phyloP scores from a whole-genome alignment of 192 early-diverging fungal species.

The Gryganskiella cystojenkinii region DNA sequence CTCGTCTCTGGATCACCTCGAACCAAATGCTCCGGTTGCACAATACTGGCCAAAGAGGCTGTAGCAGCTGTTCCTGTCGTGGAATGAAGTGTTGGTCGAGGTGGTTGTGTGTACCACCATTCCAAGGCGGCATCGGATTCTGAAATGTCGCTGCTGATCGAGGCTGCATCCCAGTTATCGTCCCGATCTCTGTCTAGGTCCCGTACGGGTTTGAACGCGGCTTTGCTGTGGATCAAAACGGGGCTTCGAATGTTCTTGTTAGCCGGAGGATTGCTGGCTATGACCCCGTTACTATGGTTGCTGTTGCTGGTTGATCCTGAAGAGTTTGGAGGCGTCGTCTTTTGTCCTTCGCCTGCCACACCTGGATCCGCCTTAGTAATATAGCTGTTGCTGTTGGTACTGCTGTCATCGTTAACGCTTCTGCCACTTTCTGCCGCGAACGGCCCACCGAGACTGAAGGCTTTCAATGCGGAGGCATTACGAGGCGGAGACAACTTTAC shows the following conservation, averaged over 20 bases:
- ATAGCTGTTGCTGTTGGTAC: slow-evolving; percentile 2
- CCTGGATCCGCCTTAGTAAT: not conserved
- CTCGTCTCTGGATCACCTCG: slow-evolving; percentile 11
- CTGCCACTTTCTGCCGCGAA: not conserved
- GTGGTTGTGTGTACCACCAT: slow-evolving; percentile 49
- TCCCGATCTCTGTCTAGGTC: slow-evolving; percentile 27
- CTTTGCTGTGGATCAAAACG: slow-evolving; percentile 15
- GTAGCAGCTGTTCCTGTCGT: slow-evolving; percentile 8
- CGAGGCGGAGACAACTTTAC: slow-evolving; percentile 12
- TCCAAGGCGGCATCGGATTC: slow-evolving; percentile 33
- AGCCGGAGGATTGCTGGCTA: not conserved
- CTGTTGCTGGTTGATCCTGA: slow-evolving; percentile 8
- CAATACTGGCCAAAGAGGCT: slow-evolving; percentile 12
- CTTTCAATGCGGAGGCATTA: not conserved
- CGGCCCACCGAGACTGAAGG: not conserved
- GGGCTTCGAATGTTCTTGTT: not conserved
- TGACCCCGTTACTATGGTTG: not conserved
- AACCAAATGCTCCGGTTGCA: slow-evolving; percentile 16
- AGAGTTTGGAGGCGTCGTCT: slow-evolving; percentile 8
- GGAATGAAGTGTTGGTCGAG: slow-evolving; percentile 11
- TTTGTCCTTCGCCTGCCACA: not conserved
- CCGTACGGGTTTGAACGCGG: slow-evolving; percentile 33
- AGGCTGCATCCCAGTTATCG: slow-evolving; percentile 42
- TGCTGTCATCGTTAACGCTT: not conserved
- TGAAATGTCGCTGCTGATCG: slow-evolving; percentile 34